Evolutionary conservation across 2,329 filamentous ascomycete species (phyloP), one percentile per base, ranked within the genome.

Genomic region (Colletotrichum australisinense): DNA sequence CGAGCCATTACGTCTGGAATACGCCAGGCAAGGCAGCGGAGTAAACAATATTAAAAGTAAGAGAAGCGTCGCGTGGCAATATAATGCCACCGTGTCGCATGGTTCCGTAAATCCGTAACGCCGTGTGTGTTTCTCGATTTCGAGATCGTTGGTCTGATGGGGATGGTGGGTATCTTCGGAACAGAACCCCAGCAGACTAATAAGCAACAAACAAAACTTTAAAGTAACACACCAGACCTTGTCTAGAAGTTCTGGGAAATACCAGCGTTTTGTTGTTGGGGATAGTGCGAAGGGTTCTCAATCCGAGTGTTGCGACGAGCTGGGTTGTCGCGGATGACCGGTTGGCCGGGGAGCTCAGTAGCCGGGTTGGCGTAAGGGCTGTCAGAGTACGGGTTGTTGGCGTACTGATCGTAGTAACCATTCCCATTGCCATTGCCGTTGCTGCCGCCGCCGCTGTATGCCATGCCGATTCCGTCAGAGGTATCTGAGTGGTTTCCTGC

Each of bases 211-310:
- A 70, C 60, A 38, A 32, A 63, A 63, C 38, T 28, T 32, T 63
- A 42, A 24, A 28, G 5, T 52, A 38, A 19, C 22, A 35, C 26
- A 14, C 24, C 7, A 30, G 60, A 30, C 52, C 42, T 59, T 35
- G 6, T 22, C 46, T 90, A 98, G 79, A 99, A 99, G 83, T 99
- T 99, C 84, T 98, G 97, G 38, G 97, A 94, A 79, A 99, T 98
- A 72, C 97, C 97, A 52, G 94, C 94, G 78, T 94, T 97, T 86
- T 97, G 95, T 80, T 97, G 94, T 80, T 97, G 94, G 12, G 96
- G 95, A 79, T 94, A 97, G 75, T 97, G 94, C 57, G 94, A 91
- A 2, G 95, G 93, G 81, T 93, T 97, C 85, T 98, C 95, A 79
- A 99, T 98, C 75, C 95, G 91, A 14, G 97, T 98, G 85, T 98